These are phyloP conservation scores for Halophytophthora polymorphica DNA, from an alignment of 352 stramenopile species.

Conservation along the genomic window DNA sequence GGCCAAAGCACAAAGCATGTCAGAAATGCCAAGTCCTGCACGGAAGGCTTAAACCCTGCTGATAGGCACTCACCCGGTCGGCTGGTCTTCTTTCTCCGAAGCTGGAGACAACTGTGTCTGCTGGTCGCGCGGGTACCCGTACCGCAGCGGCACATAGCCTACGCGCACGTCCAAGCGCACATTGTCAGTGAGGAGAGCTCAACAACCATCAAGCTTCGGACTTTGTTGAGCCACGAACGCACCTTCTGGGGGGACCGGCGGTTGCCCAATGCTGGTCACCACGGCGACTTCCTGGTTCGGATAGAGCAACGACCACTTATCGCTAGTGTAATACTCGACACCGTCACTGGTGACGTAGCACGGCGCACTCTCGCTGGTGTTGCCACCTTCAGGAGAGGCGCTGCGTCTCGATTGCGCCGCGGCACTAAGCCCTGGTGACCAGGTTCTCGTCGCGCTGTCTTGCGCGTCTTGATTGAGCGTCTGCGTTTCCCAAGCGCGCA, in stretches of 20 bases:
- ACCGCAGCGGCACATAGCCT: slow-evolving; percentile 62
- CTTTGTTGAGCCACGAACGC: too few relatives aligned
- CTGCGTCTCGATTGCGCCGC: too few relatives aligned
- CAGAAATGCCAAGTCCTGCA: neutral
- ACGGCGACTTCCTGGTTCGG: slow-evolving; percentile 50
- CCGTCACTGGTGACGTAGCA: slow-evolving; percentile 19
- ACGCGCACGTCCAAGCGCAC: neutral
- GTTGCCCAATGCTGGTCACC: slow-evolving; percentile 50
- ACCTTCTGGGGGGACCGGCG: slow-evolving; percentile 57
- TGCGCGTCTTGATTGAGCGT: too few relatives aligned
- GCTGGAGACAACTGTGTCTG: slow-evolving; percentile 8
- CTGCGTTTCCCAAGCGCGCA: too few relatives aligned
- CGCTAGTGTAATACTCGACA: slow-evolving; percentile 31
- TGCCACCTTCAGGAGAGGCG: too few relatives aligned
- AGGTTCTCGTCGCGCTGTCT: too few relatives aligned
- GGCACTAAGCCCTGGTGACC: too few relatives aligned
- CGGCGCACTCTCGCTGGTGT: too few relatives aligned
- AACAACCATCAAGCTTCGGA: neutral
- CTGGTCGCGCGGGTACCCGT: slow-evolving; percentile 33
- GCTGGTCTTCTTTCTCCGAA: slow-evolving; percentile 20
- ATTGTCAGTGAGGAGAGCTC: slow-evolving; percentile 1
- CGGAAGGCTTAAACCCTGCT: neutral
- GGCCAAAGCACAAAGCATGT: slow-evolving; percentile 1
- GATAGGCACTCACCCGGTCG: slow-evolving; percentile 26
- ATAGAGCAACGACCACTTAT: slow-evolving; percentile 59